Conservation (phyloP, 2,329 filamentous ascomycete genomes). For the Raffaelea albimanens region DNA sequence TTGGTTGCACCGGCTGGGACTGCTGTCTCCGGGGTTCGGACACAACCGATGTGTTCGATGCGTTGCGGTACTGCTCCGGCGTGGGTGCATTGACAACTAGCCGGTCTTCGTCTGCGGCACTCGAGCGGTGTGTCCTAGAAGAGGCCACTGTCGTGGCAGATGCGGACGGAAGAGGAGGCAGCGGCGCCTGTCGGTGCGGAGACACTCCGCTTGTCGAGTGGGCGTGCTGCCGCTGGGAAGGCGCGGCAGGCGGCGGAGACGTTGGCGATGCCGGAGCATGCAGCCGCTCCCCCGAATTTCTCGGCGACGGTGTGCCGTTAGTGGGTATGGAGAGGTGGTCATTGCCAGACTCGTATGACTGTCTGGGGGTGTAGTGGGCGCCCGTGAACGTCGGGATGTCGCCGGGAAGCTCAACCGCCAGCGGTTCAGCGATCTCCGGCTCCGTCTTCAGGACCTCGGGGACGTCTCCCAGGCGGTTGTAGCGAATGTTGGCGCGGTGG, state of each 20-base stretch:
- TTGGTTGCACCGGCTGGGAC: background rate
- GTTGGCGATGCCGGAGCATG: constrained; percentile 21
- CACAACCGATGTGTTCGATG: constrained; percentile 16
- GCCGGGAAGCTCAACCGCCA: constrained; percentile 50
- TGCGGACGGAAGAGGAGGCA: background rate
- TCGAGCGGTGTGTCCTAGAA: constrained; percentile 1
- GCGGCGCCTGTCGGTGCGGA: background rate
- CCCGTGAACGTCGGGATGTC: constrained; percentile 34
- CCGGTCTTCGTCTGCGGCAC: constrained; percentile 34
- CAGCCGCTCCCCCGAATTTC: constrained; percentile 39
- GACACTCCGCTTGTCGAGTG: constrained; percentile 11
- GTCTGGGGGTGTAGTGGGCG: constrained; percentile 29
- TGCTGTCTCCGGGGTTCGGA: constrained; percentile 7
- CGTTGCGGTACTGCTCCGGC: constrained; percentile 47
- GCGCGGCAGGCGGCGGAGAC: constrained; percentile 20
- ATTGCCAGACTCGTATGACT: constrained; percentile 45
- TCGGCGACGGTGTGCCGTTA: constrained; percentile 32
- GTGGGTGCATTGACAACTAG: constrained; percentile 48
- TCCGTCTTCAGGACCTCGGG: constrained; percentile 32
- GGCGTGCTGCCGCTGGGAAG: constrained; percentile 17
- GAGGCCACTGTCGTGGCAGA: background rate
- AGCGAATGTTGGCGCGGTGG: constrained; percentile 62
- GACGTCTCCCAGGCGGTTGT: constrained; percentile 39
- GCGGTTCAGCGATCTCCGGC: constrained; percentile 32
- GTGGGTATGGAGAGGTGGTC: constrained; percentile 35